Evolutionary conservation across 2,329 filamentous ascomycete genomes (phyloP), one percentile per base, ranked within the genome.

Genomic region (Penicillium corylophilum): DNA sequence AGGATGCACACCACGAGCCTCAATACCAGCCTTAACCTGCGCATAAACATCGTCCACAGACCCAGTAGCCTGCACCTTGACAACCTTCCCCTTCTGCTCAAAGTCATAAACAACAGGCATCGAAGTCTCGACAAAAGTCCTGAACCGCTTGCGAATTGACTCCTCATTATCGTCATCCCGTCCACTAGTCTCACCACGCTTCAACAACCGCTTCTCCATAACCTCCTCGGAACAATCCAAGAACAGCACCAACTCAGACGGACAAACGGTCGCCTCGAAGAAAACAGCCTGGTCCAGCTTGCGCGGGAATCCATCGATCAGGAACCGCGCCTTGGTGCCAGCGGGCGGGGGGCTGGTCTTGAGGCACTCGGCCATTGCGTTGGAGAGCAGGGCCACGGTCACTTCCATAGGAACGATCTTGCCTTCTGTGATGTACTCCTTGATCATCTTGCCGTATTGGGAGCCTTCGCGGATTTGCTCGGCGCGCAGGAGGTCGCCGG

Each of bases 351-450:
- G 57, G 46, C 68, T 64, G 50, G 79, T 74, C 50, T 79, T 68
- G 46, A 96, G 83, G 12, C 82, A 80, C 8, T 82, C 84, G 50
- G 80, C 81, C 90, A 99, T 97, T 52, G 92, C 90, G 73, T 96
- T 95, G 76, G 96, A 92, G 39, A 99, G 82, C 31, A 99, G 77
- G 65, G 92, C 87, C 53, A 99, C 88, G 5, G 94, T 99, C 45
- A 97, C 91, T 74, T 97, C 93, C 90, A 96, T 95, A n/a, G 94
- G 94, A 58, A 99, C 94, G 72, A 99, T 99, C 64, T 85, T 85
- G 53, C 94, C 94, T 71, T 99, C 87, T 69, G 88, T 89, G 80
- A 99, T 99, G 78, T 94, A 92, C 63, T 87, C 82, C 71, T 87
- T 87, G 82, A 99, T 99, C 76, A 97, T 82, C 60, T 91, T 84